Evolutionary conservation across 1,139 yeast genomes (phyloP).

Genomic region (Geotrichum klebahnii): DNA sequence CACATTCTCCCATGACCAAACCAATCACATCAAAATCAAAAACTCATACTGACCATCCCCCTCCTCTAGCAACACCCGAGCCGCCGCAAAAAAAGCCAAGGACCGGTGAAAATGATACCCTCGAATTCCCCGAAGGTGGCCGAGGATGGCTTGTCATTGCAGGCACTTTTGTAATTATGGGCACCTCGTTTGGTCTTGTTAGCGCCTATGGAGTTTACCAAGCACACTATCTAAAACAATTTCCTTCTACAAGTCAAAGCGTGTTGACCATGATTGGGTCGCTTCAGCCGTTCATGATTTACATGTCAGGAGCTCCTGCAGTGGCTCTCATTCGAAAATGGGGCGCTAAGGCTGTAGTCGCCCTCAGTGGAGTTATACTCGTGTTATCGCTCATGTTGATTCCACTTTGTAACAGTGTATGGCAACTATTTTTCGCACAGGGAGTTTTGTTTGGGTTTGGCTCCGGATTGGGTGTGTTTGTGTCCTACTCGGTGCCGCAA

Average conservation of each 20-base stretch:
- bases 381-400: constrained; percentile 50
- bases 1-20: too few species aligned
- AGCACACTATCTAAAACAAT: constrained; percentile 51
- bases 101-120: constrained; percentile 7
- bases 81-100: background rate
- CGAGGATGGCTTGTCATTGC: constrained; percentile 34
- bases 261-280: constrained; percentile 51
- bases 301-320: constrained; percentile 45
- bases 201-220: constrained; percentile 58
- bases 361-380: constrained; percentile 48
- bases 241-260: constrained; percentile 41
- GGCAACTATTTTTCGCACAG: constrained; percentile 54
- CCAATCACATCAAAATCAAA: too few species aligned
- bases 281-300: constrained; percentile 49
- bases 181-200: constrained; percentile 46
- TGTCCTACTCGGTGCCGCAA: constrained; percentile 30
- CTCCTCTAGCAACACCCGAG: background rate
- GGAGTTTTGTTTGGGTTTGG: constrained; percentile 56
- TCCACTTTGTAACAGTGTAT: constrained; percentile 48
- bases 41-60: too few species aligned
- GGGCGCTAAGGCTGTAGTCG: constrained; percentile 27
- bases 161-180: constrained; percentile 30
- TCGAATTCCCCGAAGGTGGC: constrained; percentile 34
- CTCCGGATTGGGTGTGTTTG: constrained; percentile 31
- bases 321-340: constrained; percentile 54